These are phyloP conservation scores for Phytophthora fragariae DNA, from an alignment of 352 stramenopile genomes.

Conservation along the genomic window DNA sequence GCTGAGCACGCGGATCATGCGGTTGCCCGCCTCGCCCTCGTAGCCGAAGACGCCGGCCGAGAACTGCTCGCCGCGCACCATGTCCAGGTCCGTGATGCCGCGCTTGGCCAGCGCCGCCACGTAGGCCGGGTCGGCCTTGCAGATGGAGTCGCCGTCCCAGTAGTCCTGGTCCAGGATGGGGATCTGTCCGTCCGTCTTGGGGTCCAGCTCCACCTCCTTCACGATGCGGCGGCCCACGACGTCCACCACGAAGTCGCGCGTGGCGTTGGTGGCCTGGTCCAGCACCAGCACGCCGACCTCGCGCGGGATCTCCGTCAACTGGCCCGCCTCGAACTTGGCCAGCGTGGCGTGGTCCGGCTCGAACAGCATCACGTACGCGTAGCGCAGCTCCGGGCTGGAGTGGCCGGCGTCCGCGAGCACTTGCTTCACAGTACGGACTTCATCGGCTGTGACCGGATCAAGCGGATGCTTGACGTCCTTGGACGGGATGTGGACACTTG, in stretches of 20 bases:
- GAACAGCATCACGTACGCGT: constrained; percentile 64
- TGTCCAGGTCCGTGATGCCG: constrained; percentile 54
- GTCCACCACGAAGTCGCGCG: constrained; percentile 52
- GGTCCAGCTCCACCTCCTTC: constrained; percentile 43
- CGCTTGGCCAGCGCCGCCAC: constrained; percentile 49
- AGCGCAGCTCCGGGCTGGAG: constrained; percentile 43
- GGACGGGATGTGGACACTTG: constrained; percentile 31
- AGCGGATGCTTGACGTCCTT: constrained; percentile 47
- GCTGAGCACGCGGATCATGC: constrained; percentile 62
- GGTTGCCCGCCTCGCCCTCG: constrained; percentile 45
- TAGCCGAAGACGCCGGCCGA: constrained; percentile 51
- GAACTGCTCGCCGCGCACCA: constrained; percentile 33
- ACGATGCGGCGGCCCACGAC: constrained; percentile 41
- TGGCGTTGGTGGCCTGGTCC: constrained; percentile 43
- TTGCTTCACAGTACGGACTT: constrained; percentile 55
- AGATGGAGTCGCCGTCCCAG: constrained; percentile 48
- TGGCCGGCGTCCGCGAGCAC: constrained; percentile 50
- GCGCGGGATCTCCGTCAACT: constrained; percentile 44
- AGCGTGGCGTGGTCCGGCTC: constrained; percentile 57
- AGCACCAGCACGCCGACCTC: constrained; percentile 55
- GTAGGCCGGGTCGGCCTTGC: constrained; percentile 53
- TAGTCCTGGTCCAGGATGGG: constrained; percentile 61
- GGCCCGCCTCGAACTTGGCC: constrained; percentile 43
- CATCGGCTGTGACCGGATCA: constrained; percentile 53
- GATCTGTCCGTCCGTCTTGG: constrained; percentile 53